Percentiles rank a stretch among this genome's conserved stretches.
phyloP scores from a whole-genome alignment of 495 filamentous ascomycete genomes.

The Coniosporium apollinis region DNA sequence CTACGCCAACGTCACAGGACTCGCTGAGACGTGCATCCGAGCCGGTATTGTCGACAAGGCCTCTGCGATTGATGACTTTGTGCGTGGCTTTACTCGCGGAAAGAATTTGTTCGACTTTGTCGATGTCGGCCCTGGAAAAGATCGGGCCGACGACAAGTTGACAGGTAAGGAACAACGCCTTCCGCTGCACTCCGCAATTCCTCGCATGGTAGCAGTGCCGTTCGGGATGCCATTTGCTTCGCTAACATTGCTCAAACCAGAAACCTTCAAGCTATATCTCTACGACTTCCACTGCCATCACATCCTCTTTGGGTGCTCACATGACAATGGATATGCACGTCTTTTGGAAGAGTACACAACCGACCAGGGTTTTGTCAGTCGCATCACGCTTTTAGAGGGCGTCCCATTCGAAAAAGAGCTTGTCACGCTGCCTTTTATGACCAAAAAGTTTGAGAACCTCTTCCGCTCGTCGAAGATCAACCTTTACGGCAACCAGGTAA shows the following conservation, averaged over 20 bases:
- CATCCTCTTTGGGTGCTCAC: constrained; percentile 62
- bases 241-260: too few species aligned
- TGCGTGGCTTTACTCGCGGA: constrained; percentile 58
- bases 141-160: constrained; percentile 57
- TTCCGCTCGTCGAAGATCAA: constrained; percentile 51
- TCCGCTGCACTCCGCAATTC: too few species aligned
- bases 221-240: too few species aligned
- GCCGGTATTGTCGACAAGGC: constrained; percentile 38
- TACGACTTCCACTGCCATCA: constrained; percentile 66
- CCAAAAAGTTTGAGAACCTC: constrained; percentile 41
- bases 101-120: constrained; percentile 56
- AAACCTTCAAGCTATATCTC: constrained; percentile 48
- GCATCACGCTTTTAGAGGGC: constrained; percentile 61
- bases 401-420: constrained; percentile 53
- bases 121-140: constrained; percentile 54
- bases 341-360: constrained; percentile 48
- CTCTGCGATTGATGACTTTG: constrained; percentile 45
- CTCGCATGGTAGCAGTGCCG: too few species aligned
- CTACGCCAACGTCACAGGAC: constrained; percentile 49
- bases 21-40: constrained; percentile 41
- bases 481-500: constrained; percentile 23
- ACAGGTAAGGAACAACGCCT: constrained; percentile 34
- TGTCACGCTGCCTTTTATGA: constrained; percentile 35
- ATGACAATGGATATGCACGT: constrained; percentile 54
- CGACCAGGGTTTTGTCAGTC: constrained; percentile 34